Conservation (phyloP, 2,329 filamentous ascomycete genomes). For the Aspergillus pseudoglaucus region DNA sequence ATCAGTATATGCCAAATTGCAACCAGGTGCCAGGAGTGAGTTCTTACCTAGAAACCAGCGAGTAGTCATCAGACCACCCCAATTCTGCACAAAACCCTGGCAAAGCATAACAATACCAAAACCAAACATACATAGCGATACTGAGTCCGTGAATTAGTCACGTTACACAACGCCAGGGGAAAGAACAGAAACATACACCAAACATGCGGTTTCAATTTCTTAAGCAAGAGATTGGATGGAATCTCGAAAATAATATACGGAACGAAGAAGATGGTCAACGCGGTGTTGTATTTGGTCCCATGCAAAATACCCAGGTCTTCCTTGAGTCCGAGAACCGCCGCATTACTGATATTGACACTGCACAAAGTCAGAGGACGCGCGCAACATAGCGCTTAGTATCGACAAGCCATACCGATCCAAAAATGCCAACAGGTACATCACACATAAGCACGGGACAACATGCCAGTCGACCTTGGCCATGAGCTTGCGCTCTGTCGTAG, state of each 20-base stretch:
- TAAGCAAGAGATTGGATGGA: conserved; percentile 66
- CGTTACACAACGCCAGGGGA: background rate
- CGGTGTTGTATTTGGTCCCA: conserved; percentile 62
- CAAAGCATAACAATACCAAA: conserved; percentile 71
- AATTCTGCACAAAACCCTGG: conserved; percentile 73
- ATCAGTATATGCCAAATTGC: background rate
- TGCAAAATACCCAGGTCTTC: conserved; percentile 53
- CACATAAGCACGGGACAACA: conserved; percentile 65
- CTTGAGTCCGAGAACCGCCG: conserved; percentile 59
- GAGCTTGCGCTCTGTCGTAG: conserved; percentile 53
- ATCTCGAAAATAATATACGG: conserved; percentile 64
- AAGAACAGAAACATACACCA: conserved; percentile 46
- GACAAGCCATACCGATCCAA: conserved; percentile 43
- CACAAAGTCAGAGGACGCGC: conserved; percentile 4
- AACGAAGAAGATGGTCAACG: conserved; percentile 74
- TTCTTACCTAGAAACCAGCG: conserved; percentile 67
- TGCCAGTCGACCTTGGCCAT: conserved; percentile 65
- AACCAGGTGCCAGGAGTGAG: background rate
- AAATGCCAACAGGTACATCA: conserved; percentile 66
- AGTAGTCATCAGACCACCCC: conserved; percentile 67
- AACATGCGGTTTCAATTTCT: conserved; percentile 58
- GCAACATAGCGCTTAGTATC: background rate
- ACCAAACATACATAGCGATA: conserved; percentile 74
- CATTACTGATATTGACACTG: conserved; percentile 74
- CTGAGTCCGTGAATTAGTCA: conserved; percentile 16